Evolutionary conservation across 345 rosid genomes (phyloP).

Genomic region (Dimocarpus longan): DNA sequence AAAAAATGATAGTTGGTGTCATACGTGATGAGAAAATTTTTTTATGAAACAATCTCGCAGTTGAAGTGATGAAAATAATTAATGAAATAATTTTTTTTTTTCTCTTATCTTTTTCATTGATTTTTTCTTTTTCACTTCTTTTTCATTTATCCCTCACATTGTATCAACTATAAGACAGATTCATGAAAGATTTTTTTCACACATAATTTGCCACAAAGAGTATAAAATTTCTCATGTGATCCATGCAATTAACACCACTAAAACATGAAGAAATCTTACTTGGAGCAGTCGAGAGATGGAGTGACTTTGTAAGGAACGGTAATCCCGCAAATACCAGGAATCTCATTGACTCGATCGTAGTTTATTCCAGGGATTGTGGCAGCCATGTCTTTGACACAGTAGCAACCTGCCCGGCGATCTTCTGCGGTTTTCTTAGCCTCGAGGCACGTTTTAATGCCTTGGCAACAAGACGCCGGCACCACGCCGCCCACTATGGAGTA

Average conservation of each 20-base stretch:
- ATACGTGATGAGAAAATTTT: too few relatives aligned
- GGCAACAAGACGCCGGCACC: conserved; percentile 30
- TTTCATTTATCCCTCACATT: too few relatives aligned
- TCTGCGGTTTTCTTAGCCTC: conserved; percentile 28
- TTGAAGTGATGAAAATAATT: too few relatives aligned
- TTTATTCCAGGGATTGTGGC: conserved; percentile 16
- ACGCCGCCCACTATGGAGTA: conserved; percentile 29
- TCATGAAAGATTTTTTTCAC: too few relatives aligned
- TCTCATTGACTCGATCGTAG: conserved; percentile 26
- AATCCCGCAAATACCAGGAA: conserved; percentile 21
- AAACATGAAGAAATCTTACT: neutral
- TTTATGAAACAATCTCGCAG: too few relatives aligned
- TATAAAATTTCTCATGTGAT: conserved; percentile 22
- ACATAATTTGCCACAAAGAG: too few relatives aligned
- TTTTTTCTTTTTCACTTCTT: too few relatives aligned
- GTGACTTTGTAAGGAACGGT: conserved; percentile 20
- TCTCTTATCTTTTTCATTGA: too few relatives aligned
- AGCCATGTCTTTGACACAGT: conserved; percentile 38
- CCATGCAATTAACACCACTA: too few relatives aligned
- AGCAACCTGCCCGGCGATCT: conserved; percentile 30
- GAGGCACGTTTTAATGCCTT: conserved; percentile 27
- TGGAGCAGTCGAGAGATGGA: conserved; percentile 22
- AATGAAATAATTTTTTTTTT: too few relatives aligned
- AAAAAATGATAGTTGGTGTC: too few relatives aligned
- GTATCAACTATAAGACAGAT: too few relatives aligned